Evolutionary conservation across 2,329 filamentous ascomycete genomes (phyloP).

Genomic region (Lecanicillium sp.): DNA sequence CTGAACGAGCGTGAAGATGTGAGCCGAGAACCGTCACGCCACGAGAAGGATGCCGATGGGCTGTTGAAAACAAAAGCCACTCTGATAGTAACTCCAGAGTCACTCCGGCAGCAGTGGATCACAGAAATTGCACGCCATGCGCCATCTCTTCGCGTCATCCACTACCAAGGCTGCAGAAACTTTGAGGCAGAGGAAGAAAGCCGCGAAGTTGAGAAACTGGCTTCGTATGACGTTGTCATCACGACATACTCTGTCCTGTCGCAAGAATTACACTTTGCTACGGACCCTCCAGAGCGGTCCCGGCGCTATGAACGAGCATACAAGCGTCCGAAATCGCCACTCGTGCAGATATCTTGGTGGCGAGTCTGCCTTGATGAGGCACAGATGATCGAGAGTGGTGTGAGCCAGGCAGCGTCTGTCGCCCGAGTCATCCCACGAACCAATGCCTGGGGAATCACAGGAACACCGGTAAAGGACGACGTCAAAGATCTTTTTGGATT

Average conservation of each 20-base stretch:
- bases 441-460: constrained; percentile 89
- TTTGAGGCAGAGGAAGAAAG: constrained; percentile 30
- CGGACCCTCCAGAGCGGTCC: constrained; percentile 60
- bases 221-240: constrained; percentile 52
- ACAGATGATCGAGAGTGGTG: constrained; percentile 89
- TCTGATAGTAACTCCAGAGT: constrained; percentile 54
- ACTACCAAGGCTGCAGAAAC: constrained; percentile 47
- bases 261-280: constrained; percentile 71
- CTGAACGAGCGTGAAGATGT: constrained; percentile 45
- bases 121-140: constrained; percentile 54
- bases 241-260: constrained; percentile 68
- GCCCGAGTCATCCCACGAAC: constrained; percentile 73
- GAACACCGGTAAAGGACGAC: constrained; percentile 76
- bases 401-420: constrained; percentile 75
- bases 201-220: constrained; percentile 39
- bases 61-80: constrained; percentile 50
- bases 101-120: constrained; percentile 56
- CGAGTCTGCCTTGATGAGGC: constrained; percentile 72
- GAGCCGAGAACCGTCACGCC: constrained; percentile 6
- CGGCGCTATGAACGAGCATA: constrained; percentile 62
- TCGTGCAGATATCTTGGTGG: constrained; percentile 84
- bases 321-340: constrained; percentile 62
- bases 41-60: neutral
- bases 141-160: constrained; percentile 48
- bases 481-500: constrained; percentile 74